These are phyloP conservation scores for Panaeolus cyanescens DNA, from an alignment of 768 basidiomycete species.

Conservation along the genomic window DNA sequence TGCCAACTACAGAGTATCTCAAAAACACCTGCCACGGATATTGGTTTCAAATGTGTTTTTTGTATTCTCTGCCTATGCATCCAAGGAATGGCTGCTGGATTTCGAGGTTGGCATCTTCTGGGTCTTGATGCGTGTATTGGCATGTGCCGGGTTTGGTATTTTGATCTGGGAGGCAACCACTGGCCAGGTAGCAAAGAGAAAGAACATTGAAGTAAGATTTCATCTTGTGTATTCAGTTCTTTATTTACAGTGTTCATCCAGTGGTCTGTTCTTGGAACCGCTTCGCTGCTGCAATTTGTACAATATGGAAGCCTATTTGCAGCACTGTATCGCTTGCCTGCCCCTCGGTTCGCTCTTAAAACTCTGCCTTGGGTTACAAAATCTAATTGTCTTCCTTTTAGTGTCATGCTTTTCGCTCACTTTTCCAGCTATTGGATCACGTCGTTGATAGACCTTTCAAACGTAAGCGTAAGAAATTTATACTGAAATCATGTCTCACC, in stretches of 20 bases:
- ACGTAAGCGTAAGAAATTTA: constrained; percentile 36
- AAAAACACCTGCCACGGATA: constrained; percentile 54
- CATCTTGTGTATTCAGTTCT: constrained; percentile 3
- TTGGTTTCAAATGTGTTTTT: constrained; percentile 64
- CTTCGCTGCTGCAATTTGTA: constrained; percentile 67
- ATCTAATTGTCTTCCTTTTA: constrained; percentile 25
- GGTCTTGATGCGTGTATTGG: constrained; percentile 73
- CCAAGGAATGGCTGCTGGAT: constrained; percentile 68
- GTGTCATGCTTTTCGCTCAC: constrained; percentile 70
- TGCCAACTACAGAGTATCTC: constrained; percentile 64
- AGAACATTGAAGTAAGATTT: constrained; percentile 58
- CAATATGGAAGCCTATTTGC: constrained; percentile 69
- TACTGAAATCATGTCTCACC: background rate
- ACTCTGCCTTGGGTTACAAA: background rate
- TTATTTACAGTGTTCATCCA: constrained; percentile 24
- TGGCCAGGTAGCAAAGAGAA: constrained; percentile 53
- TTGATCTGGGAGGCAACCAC: constrained; percentile 61
- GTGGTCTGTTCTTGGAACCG: constrained; percentile 74
- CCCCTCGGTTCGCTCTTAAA: constrained; percentile 54
- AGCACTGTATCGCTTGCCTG: constrained; percentile 67
- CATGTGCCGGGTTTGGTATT: constrained; percentile 68
- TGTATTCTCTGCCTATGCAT: constrained; percentile 60
- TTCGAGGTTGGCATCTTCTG: constrained; percentile 74
- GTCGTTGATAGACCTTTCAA: constrained; percentile 47
- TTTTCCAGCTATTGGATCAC: constrained; percentile 71